Evolutionary conservation across 352 stramenopile genomes (phyloP).

Genomic region (Globisporangium abappressorium): DNA sequence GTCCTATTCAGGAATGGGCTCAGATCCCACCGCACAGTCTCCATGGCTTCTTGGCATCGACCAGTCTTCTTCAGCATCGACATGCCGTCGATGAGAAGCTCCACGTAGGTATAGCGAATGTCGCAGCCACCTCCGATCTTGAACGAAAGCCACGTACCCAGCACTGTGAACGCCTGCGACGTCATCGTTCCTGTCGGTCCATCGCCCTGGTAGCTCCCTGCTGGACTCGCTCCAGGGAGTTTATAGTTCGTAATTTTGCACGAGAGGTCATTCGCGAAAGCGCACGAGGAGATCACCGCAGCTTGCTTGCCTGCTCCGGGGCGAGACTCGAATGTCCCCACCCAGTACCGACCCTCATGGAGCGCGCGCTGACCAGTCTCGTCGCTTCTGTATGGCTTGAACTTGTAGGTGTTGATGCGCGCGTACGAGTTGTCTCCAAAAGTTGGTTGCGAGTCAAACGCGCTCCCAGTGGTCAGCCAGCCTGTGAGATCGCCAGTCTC

Average conservation of each 20-base stretch:
- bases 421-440: constrained; percentile 93
- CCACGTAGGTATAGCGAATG: constrained; percentile 87
- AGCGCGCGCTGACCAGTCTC: constrained; percentile 38
- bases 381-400: constrained; percentile 28
- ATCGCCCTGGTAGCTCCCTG: constrained; percentile 88
- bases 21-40: constrained; percentile 88
- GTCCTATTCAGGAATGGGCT: constrained; percentile 69
- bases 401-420: constrained; percentile 73
- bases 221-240: constrained; percentile 53
- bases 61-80: constrained; percentile 86
- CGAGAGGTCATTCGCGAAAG: constrained; percentile 70
- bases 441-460: constrained; percentile 94
- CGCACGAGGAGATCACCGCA: constrained; percentile 39
- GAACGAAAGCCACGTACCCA: constrained; percentile 89
- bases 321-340: constrained; percentile 93
- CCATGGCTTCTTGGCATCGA: constrained; percentile 90
- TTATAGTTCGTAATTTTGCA: constrained; percentile 74
- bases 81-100: constrained; percentile 93
- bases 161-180: constrained; percentile 92
- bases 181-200: constrained; percentile 90
- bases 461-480: constrained; percentile 91
- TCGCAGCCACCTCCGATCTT: constrained; percentile 95
- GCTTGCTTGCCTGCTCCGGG: constrained; percentile 64
- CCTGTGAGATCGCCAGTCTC: constrained; percentile 94
- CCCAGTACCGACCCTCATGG: constrained; percentile 91